Conservation (phyloP, 495 filamentous ascomycete species). For the Jackrogersella multiformis region DNA sequence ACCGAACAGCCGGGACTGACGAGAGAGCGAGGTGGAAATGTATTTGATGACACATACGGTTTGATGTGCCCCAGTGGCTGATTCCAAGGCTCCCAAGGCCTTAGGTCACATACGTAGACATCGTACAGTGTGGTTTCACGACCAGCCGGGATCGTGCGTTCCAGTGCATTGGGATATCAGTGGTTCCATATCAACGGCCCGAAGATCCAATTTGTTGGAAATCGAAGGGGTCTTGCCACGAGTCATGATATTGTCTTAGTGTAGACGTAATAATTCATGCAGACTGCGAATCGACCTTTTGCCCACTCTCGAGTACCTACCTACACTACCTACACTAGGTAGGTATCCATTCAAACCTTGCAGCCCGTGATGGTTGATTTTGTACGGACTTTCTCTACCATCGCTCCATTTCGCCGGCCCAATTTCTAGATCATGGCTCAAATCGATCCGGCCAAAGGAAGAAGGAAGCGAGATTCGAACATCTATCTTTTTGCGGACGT, state of each 20-base stretch:
- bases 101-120: conserved; percentile 32
- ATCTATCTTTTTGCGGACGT: background rate
- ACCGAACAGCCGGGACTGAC: conserved; percentile 43
- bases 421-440: background rate
- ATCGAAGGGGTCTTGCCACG: conserved; percentile 30
- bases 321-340: too few species aligned
- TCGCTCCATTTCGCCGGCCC: background rate
- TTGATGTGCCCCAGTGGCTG: conserved; percentile 29
- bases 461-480: background rate
- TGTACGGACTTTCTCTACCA: background rate
- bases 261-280: conserved; percentile 34
- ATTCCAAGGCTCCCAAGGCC: conserved; percentile 28
- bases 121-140: conserved; percentile 45
- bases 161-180: conserved; percentile 42
- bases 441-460: background rate
- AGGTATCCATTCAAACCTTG: too few species aligned
- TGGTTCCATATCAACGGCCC: conserved; percentile 42
- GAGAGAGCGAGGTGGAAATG: conserved; percentile 28
- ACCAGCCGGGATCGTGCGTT: conserved; percentile 42
- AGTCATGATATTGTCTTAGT: conserved; percentile 19
- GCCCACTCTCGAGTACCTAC: conserved; percentile 28
- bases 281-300: conserved; percentile 31
- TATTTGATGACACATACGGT: conserved; percentile 36
- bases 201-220: conserved; percentile 42
- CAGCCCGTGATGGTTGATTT: conserved; percentile 4